Conservation (phyloP, 441 rosid species). For the Erodium chrysanthum region DNA sequence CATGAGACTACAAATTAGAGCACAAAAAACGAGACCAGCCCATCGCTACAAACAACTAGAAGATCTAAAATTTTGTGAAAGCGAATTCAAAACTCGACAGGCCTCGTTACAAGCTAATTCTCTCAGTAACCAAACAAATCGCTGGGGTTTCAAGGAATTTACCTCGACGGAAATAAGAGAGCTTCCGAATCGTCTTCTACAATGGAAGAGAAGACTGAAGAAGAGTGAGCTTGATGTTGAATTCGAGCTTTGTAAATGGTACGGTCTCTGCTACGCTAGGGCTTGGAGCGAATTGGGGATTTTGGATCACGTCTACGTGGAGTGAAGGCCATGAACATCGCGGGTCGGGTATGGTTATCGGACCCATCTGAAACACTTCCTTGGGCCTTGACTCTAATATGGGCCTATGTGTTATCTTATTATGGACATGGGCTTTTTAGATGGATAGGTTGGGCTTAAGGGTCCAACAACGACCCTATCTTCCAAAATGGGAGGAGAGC, state of each 20-base stretch:
- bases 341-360: background rate
- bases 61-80: background rate
- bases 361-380: background rate
- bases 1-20: too few species aligned
- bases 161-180: background rate
- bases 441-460: too few species aligned
- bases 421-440: too few species aligned
- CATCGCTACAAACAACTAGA: background rate
- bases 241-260: background rate
- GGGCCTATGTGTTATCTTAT: background rate
- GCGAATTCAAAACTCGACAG: background rate
- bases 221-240: background rate
- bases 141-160: background rate
- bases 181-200: background rate
- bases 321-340: background rate
- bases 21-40: background rate
- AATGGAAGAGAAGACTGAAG: background rate
- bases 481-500: too few species aligned
- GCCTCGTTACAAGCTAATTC: background rate
- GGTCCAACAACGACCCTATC: too few species aligned
- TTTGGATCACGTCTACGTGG: background rate
- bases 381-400: background rate
- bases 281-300: background rate
- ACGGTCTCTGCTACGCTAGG: constrained; percentile 1
- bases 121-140: constrained; percentile 1